phyloP scores from a whole-genome alignment of 805 yeast species.

The Yarrowia sp. region DNA sequence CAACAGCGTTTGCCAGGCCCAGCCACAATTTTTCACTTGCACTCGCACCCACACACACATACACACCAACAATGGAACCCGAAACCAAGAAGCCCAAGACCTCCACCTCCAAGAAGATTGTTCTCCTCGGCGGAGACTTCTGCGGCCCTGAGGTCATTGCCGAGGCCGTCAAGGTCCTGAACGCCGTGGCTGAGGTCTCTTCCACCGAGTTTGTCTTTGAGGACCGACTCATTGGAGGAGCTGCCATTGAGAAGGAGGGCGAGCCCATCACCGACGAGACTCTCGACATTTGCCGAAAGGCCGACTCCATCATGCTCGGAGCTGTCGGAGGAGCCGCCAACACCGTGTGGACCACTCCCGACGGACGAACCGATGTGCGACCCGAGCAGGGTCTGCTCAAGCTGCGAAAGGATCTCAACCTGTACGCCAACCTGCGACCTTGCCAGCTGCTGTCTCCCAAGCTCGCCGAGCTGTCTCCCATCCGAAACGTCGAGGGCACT shows the following conservation, averaged over 20 bases:
- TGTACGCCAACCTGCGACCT: constrained; percentile 96
- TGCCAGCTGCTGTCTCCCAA: constrained; percentile 88
- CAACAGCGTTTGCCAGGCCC: constrained; percentile 5
- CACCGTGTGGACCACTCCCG: constrained; percentile 83
- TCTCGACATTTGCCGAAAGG: constrained; percentile 72
- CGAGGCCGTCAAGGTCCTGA: constrained; percentile 89
- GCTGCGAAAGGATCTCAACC: constrained; percentile 89
- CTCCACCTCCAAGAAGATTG: constrained; percentile 60
- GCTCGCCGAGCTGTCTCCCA: constrained; percentile 81
- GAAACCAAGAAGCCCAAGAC: constrained; percentile 27
- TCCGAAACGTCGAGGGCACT: constrained; percentile 85
- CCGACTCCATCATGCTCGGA: constrained; percentile 95
- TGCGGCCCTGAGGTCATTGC: constrained; percentile 87
- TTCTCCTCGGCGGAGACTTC: constrained; percentile 94
- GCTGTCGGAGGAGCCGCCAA: constrained; percentile 97
- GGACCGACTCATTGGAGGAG: constrained; percentile 92
- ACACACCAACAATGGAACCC: constrained; percentile 15
- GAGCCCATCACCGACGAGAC: constrained; percentile 84
- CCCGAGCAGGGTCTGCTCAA: constrained; percentile 96
- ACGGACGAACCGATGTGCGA: constrained; percentile 88
- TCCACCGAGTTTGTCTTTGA: constrained; percentile 67
- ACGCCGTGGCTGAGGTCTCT: constrained; percentile 62
- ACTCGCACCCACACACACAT: background rate
- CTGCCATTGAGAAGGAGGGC: constrained; percentile 97
- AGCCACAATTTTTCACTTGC: background rate